Evolutionary conservation across 2,329 filamentous ascomycete genomes (phyloP).

Genomic region (Intubia oerlemansii): DNA sequence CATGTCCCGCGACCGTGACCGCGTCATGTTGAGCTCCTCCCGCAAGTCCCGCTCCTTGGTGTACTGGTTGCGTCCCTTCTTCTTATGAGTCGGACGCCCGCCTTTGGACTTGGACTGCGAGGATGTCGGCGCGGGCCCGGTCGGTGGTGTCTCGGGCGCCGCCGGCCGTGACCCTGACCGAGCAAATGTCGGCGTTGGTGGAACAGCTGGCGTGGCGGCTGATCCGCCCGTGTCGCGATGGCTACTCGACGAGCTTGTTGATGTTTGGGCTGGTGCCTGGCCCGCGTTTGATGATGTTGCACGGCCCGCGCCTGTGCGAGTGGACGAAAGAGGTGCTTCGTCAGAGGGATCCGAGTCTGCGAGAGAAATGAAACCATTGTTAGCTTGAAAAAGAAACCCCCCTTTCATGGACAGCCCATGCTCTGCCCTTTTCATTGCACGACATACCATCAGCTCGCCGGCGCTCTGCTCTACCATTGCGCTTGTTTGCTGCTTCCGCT

Average conservation of each 20-base stretch:
- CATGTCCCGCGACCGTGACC: conserved; percentile 30
- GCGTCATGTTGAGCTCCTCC: conserved; percentile 27
- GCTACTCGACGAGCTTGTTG: too few species aligned
- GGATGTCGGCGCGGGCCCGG: conserved; percentile 16
- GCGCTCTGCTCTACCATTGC: conserved; percentile 64
- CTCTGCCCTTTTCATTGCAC: too few species aligned
- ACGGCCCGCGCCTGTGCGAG: too few species aligned
- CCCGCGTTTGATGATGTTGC: too few species aligned
- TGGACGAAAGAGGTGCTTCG: conserved; percentile 36
- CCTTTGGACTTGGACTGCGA: conserved; percentile 37
- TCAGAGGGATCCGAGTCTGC: conserved; percentile 53
- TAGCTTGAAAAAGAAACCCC: conserved; percentile 17
- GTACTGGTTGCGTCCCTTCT: conserved; percentile 62
- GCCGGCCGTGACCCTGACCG: conserved; percentile 21
- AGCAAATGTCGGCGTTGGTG: conserved; percentile 8
- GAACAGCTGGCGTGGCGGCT: conserved; percentile 2
- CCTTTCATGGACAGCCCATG: too few species aligned
- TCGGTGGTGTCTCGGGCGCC: conserved; percentile 24
- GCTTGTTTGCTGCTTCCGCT: conserved; percentile 54
- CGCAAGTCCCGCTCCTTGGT: conserved; percentile 49
- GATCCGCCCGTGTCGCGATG: conserved; percentile 5
- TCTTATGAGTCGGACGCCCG: conserved; percentile 39
- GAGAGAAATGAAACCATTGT: too few species aligned
- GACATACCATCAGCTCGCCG: conserved; percentile 57
- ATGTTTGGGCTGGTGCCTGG: too few species aligned